phyloP scores from a whole-genome alignment of 805 yeast species.

The Kluyveromyces dobzhanskii region DNA sequence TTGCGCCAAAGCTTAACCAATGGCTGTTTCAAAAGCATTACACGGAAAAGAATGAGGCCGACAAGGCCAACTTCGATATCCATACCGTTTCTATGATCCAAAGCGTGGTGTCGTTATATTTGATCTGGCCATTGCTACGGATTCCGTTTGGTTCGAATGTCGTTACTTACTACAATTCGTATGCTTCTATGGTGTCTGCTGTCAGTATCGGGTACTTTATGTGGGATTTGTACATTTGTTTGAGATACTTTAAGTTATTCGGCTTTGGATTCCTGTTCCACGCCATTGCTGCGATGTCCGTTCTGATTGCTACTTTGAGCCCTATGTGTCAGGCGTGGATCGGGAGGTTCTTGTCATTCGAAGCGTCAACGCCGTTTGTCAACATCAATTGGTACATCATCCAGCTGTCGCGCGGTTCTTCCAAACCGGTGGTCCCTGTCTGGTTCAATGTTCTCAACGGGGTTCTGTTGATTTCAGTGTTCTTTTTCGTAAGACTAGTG shows the following conservation, averaged over 20 bases:
- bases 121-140: conserved; percentile 58
- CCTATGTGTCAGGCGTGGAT: conserved; percentile 79
- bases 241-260: conserved; percentile 53
- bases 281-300: conserved; percentile 73
- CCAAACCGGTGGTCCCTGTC: conserved; percentile 37
- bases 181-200: conserved; percentile 64
- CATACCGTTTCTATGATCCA: conserved; percentile 88
- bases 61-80: conserved; percentile 72
- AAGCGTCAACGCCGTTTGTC: conserved; percentile 89
- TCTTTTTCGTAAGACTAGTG: conserved; percentile 68
- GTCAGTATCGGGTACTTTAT: conserved; percentile 77
- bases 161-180: conserved; percentile 64
- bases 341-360: conserved; percentile 77
- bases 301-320: conserved; percentile 50
- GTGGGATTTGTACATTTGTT: conserved; percentile 80
- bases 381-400: conserved; percentile 88
- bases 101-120: conserved; percentile 51
- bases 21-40: conserved; percentile 47
- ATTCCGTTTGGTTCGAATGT: conserved; percentile 41
- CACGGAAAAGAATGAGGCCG: conserved; percentile 34
- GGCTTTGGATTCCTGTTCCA: conserved; percentile 80
- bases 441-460: conserved; percentile 61
- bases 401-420: conserved; percentile 58
- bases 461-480: conserved; percentile 51
- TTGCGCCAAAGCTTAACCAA: conserved; percentile 46